Percentiles rank a stretch among this genome's conserved stretches.
Conservation (phyloP, 257 asterid species). For the Jacaranda mimosifolia region DNA sequence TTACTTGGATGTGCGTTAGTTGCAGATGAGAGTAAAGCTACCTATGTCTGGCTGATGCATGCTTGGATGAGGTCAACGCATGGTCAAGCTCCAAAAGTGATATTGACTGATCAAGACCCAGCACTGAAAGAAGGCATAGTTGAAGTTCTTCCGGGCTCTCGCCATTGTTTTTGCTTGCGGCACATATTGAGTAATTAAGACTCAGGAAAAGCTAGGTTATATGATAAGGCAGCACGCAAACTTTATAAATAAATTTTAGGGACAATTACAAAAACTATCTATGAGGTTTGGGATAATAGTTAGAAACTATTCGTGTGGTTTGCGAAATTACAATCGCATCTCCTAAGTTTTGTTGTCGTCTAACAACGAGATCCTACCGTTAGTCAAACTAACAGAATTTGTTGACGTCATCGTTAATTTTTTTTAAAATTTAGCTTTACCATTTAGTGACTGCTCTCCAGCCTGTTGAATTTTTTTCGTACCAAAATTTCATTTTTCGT, state of each 20-base stretch:
- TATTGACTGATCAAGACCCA: constrained; percentile 59
- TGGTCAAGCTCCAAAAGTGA: constrained; percentile 63
- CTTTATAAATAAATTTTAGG: constrained; percentile 44
- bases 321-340: too few relatives aligned
- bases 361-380: too few relatives aligned
- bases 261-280: too few relatives aligned
- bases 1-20: constrained; percentile 58
- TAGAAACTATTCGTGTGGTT: too few relatives aligned
- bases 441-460: too few relatives aligned
- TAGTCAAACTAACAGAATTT: too few relatives aligned
- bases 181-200: constrained; percentile 54
- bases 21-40: constrained; percentile 53
- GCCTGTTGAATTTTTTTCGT: too few relatives aligned
- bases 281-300: too few relatives aligned
- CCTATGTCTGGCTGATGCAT: constrained; percentile 57
- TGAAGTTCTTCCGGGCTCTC: constrained; percentile 56
- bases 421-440: too few relatives aligned
- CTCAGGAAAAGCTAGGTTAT: constrained; percentile 52
- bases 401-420: too few relatives aligned
- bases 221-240: constrained; percentile 50
- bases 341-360: too few relatives aligned
- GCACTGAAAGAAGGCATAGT: constrained; percentile 52
- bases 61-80: constrained; percentile 61
- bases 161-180: constrained; percentile 63
- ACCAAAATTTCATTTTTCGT: too few relatives aligned